Percentiles rank a stretch among this genome's conserved stretches.
Evolutionary conservation across 2,329 filamentous ascomycete species (phyloP).

Genomic region (Nakataea oryzae): DNA sequence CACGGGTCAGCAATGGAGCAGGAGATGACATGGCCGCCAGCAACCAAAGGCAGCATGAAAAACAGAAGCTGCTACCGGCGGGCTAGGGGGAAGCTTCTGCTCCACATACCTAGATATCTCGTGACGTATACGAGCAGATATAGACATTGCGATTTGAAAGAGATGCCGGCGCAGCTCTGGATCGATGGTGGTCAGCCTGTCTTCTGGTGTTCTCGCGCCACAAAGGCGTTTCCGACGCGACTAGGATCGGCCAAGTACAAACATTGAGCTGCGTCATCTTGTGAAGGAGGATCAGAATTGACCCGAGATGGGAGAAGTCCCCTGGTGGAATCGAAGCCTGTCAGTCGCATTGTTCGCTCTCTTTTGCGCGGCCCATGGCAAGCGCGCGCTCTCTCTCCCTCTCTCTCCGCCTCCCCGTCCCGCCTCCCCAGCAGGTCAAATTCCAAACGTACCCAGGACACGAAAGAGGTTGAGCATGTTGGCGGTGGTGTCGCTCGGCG

Average conservation of each 20-base stretch:
- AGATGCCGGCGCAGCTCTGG: slow-evolving; percentile 96
- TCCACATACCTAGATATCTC: slow-evolving; percentile 65
- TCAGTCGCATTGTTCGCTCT: background rate
- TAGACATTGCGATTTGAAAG: slow-evolving; percentile 95
- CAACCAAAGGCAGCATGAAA: background rate
- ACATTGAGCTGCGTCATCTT: slow-evolving; percentile 95
- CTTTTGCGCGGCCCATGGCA: background rate
- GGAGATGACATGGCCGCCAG: too few relatives aligned
- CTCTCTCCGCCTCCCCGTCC: background rate
- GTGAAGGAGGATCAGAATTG: slow-evolving; percentile 87
- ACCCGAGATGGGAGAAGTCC: slow-evolving; percentile 91
- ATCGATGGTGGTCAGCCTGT: slow-evolving; percentile 10
- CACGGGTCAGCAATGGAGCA: background rate
- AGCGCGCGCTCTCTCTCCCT: background rate
- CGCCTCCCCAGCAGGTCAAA: background rate
- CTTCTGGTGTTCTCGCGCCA: too few relatives aligned
- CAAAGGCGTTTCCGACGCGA: background rate
- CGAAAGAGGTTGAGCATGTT: slow-evolving; percentile 49
- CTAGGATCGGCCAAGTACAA: slow-evolving; percentile 20
- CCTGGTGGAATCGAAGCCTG: slow-evolving; percentile 34
- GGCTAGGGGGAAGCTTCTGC: background rate
- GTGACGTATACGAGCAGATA: slow-evolving; percentile 92
- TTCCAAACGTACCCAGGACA: slow-evolving; percentile 35
- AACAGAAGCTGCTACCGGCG: background rate
- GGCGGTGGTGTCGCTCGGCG: slow-evolving; percentile 3